Evolutionary conservation across 345 rosid genomes (phyloP).

Genomic region (Ceriops decandra): DNA sequence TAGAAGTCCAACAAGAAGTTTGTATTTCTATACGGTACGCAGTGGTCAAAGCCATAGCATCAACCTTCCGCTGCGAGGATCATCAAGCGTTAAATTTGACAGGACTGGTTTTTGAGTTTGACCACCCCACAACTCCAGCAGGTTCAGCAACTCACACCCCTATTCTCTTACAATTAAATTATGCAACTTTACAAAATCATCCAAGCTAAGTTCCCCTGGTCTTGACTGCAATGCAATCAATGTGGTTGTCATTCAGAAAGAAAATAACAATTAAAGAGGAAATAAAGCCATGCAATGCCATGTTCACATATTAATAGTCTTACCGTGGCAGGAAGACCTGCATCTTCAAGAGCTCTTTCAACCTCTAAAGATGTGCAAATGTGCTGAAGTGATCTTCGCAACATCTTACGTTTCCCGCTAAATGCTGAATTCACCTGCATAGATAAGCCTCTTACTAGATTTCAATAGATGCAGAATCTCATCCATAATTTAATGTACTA

Average conservation of each 20-base stretch:
- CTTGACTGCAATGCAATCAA: conserved; percentile 57
- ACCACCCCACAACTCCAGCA: not conserved
- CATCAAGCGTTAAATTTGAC: too few species aligned
- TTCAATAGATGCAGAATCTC: too few species aligned
- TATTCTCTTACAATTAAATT: conserved; percentile 44
- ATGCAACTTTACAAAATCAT: conserved; percentile 82
- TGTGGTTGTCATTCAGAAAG: not conserved
- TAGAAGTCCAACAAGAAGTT: too few species aligned
- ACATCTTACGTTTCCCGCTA: conserved; percentile 2
- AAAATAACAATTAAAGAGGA: not conserved
- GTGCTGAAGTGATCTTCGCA: conserved; percentile 5
- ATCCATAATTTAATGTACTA: too few species aligned
- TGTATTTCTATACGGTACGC: too few species aligned
- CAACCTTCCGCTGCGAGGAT: too few species aligned
- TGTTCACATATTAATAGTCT: too few species aligned
- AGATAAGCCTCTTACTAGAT: too few species aligned
- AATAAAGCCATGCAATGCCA: too few species aligned
- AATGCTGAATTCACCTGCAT: not conserved
- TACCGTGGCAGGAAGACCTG: conserved; percentile 1
- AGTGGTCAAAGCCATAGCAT: too few species aligned
- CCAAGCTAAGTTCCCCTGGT: conserved; percentile 86
- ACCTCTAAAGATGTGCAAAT: not conserved
- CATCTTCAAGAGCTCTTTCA: not conserved
- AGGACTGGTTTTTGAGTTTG: too few species aligned
- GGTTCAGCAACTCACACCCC: not conserved